These are phyloP conservation scores for Melaleuca quinquenervia DNA, from an alignment of 345 rosid species.

Conservation along the genomic window DNA sequence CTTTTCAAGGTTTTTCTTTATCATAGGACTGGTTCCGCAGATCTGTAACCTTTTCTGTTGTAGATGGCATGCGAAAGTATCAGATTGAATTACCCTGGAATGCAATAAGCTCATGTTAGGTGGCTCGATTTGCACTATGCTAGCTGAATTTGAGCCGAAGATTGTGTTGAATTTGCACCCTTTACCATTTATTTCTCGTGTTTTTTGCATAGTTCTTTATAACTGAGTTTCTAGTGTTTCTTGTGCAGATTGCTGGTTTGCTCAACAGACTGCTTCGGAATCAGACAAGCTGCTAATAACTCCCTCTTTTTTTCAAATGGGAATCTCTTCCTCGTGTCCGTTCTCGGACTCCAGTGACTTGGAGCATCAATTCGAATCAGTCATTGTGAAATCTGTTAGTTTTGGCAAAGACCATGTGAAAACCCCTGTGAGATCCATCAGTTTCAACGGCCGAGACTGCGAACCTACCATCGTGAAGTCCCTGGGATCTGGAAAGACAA, in stretches of 20 bases:
- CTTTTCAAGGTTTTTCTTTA: not conserved
- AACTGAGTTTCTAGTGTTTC: not conserved
- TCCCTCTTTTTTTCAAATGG: constrained; percentile 33
- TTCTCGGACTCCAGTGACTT: constrained; percentile 44
- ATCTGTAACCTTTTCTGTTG: not conserved
- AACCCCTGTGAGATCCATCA: constrained; percentile 59
- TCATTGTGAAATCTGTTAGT: constrained; percentile 65
- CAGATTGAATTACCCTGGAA: not conserved
- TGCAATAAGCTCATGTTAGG: not conserved
- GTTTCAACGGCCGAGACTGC: constrained; percentile 34
- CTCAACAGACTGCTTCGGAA: not conserved
- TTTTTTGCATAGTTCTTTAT: not conserved
- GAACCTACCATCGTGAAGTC: constrained; percentile 62
- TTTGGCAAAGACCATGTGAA: constrained; percentile 54
- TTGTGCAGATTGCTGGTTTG: not conserved
- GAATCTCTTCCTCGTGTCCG: constrained; percentile 48
- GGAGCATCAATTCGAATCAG: constrained; percentile 55
- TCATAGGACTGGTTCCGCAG: not conserved
- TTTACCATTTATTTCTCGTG: not conserved
- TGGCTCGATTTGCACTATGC: not conserved
- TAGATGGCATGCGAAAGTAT: not conserved
- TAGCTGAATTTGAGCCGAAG: not conserved
- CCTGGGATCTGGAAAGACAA: constrained; percentile 62
- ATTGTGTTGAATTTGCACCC: not conserved
- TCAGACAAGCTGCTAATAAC: constrained; percentile 2